Evolutionary conservation across 2,329 filamentous ascomycete species (phyloP), one percentile per base, ranked within the genome.

Genomic region (Pseudogymnoascus sp.): DNA sequence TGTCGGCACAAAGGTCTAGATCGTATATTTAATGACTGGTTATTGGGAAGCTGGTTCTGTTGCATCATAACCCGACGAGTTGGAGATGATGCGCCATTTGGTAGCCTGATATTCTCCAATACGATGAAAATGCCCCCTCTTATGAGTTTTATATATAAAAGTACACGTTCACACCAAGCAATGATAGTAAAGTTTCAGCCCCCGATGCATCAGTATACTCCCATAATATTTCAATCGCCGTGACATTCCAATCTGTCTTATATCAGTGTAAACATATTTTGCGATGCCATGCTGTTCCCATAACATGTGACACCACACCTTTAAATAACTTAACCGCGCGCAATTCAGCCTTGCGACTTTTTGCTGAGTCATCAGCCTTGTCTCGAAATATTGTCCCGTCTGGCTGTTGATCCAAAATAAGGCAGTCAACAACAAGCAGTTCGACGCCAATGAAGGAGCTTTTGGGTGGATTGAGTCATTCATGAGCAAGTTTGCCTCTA

Each of bases 1-100:
- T 67, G 81, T 79, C 70, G 87, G 88, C 81, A 86, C 86, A 82
- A 97, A 99, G 90, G 92, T 97, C 70, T 99, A 93, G n/a, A 58
- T 58, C 33, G 37, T 39, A 37, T 38, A 58, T 54, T 54, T 54
- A 54, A 54, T 54, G 47, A 54, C 33, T 54, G 47, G 47, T 54
- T 54, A 54, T 54, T 54, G 47, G 47, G n/a, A 54, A 54, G 25
- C 47, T 54, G 47, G 47, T 33, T 54, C 47, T 54, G n/a, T 54
- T 33, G 47, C 28, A 54, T 54, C n/a, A 18, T 14, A 35, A n/a
- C 47, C 47, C 28, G 25, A 54, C 47, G 9, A 54, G 47, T 33
- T 54, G 47, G 28, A 35, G 47, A 54, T 33, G 28, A 54, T 54
- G 47, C 11, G 47, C 47, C 47, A 33, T 54, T 35, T 54, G 47